phyloP scores from a whole-genome alignment of 805 yeast species.

The Lachancea quebecensis region DNA sequence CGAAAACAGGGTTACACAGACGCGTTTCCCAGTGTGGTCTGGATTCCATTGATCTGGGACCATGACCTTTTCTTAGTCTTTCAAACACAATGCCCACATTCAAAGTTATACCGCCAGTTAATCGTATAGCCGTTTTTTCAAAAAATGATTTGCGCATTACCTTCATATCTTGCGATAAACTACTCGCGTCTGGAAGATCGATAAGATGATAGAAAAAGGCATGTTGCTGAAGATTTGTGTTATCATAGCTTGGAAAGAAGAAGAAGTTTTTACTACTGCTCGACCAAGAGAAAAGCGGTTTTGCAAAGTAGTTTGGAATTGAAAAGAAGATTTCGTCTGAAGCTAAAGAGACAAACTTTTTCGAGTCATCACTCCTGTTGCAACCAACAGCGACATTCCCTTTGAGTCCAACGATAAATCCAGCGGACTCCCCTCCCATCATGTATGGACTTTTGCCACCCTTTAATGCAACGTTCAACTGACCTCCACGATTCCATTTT shows the following conservation, averaged over 20 bases:
- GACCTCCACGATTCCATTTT: constrained; percentile 43
- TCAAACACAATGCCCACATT: constrained; percentile 54
- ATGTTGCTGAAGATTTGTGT: constrained; percentile 36
- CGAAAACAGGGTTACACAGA: constrained; percentile 48
- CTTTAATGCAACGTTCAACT: constrained; percentile 54
- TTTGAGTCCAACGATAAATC: constrained; percentile 69
- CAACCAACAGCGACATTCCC: constrained; percentile 52
- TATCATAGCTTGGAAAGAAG: constrained; percentile 40
- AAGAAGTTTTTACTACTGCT: constrained; percentile 40
- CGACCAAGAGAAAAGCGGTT: constrained; percentile 51
- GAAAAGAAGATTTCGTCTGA: constrained; percentile 61
- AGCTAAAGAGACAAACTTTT: constrained; percentile 54
- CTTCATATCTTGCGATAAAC: constrained; percentile 14
- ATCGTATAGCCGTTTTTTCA: constrained; percentile 49
- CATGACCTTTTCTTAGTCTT: constrained; percentile 32
- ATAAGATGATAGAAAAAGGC: constrained; percentile 45
- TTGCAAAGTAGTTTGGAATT: constrained; percentile 66
- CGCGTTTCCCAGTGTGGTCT: constrained; percentile 56
- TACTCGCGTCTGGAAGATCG: constrained; percentile 19
- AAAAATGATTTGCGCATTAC: constrained; percentile 26
- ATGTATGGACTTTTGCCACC: constrained; percentile 78
- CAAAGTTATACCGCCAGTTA: constrained; percentile 56
- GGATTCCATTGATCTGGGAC: constrained; percentile 39
- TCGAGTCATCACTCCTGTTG: constrained; percentile 63
- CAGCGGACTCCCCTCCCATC: constrained; percentile 59